Conservation (phyloP, 306 rosid genomes). For the Macrotyloma uniflorum region DNA sequence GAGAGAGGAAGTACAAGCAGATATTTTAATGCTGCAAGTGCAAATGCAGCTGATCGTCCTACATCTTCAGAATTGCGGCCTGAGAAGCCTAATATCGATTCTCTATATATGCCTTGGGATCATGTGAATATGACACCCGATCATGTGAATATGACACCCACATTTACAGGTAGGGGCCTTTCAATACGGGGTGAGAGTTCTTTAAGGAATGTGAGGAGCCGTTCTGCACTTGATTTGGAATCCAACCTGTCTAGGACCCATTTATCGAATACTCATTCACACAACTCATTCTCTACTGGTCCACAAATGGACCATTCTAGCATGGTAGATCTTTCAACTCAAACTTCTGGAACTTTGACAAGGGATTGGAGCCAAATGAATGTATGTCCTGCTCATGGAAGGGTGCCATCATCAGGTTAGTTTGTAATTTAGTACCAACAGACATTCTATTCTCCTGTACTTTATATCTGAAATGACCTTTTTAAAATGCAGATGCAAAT, state of each 20-base stretch:
- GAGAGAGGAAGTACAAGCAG: conserved; percentile 79
- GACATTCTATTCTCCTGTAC: neutral
- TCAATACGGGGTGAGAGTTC: conserved; percentile 67
- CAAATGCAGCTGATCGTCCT: conserved; percentile 63
- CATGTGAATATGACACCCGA: conserved; percentile 54
- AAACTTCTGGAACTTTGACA: conserved; percentile 44
- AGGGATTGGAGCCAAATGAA: conserved; percentile 68
- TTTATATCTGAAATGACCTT: conserved; percentile 19
- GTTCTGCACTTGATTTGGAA: conserved; percentile 67
- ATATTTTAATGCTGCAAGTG: conserved; percentile 53
- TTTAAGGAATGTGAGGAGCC: conserved; percentile 74
- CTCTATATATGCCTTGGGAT: conserved; percentile 72
- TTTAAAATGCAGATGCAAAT: conserved; percentile 50
- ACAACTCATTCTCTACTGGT: conserved; percentile 47
- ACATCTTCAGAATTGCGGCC: conserved; percentile 59
- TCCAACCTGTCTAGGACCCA: conserved; percentile 65
- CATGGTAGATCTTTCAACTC: conserved; percentile 52
- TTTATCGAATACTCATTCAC: conserved; percentile 51
- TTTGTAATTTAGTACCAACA: neutral
- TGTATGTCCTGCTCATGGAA: conserved; percentile 50
- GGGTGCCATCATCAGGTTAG: conserved; percentile 53
- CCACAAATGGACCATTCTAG: conserved; percentile 52
- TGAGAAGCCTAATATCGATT: conserved; percentile 58
- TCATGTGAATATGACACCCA: conserved; percentile 49
- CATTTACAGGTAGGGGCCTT: conserved; percentile 60